Evolutionary conservation across 2,329 filamentous ascomycete species (phyloP).

Genomic region (Kalmusia sp.): DNA sequence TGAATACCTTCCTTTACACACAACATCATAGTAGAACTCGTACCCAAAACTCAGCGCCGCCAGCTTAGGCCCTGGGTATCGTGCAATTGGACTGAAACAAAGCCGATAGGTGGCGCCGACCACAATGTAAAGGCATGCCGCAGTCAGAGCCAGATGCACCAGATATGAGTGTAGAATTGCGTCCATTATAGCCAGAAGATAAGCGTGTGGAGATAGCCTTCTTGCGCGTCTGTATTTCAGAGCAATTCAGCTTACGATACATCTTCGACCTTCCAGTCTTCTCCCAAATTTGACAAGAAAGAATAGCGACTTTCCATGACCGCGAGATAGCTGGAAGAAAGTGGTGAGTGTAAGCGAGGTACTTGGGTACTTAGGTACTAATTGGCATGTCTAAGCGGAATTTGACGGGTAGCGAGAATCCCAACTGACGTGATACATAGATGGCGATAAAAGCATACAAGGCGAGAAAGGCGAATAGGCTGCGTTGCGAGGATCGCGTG

Average conservation of each 20-base stretch:
- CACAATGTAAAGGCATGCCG: neutral
- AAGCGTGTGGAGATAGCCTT: too few relatives aligned
- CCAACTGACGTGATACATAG: slow-evolving; percentile 4
- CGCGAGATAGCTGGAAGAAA: neutral
- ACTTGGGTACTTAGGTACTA: too few relatives aligned
- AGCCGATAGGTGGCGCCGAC: slow-evolving; percentile 24
- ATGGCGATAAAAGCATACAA: neutral
- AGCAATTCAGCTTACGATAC: too few relatives aligned
- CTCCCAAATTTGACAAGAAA: neutral
- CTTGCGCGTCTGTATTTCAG: too few relatives aligned
- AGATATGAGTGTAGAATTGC: neutral
- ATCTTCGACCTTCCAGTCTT: too few relatives aligned
- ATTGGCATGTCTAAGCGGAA: neutral
- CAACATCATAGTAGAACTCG: slow-evolving; percentile 34
- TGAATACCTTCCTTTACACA: slow-evolving; percentile 24
- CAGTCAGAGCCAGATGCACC: neutral
- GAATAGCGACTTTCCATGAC: neutral
- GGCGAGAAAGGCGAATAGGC: neutral
- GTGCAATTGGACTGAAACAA: slow-evolving; percentile 24
- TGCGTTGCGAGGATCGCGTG: too few relatives aligned
- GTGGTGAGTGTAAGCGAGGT: neutral
- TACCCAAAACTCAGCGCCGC: slow-evolving; percentile 35
- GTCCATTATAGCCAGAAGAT: slow-evolving; percentile 6
- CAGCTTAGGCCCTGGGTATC: slow-evolving; percentile 29
- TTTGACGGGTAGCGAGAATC: neutral